A percentile compares a stretch with the other conserved stretches of the same genome.
phyloP scores from a whole-genome alignment of 2,329 filamentous ascomycete species.

The Penicillium sp. region DNA sequence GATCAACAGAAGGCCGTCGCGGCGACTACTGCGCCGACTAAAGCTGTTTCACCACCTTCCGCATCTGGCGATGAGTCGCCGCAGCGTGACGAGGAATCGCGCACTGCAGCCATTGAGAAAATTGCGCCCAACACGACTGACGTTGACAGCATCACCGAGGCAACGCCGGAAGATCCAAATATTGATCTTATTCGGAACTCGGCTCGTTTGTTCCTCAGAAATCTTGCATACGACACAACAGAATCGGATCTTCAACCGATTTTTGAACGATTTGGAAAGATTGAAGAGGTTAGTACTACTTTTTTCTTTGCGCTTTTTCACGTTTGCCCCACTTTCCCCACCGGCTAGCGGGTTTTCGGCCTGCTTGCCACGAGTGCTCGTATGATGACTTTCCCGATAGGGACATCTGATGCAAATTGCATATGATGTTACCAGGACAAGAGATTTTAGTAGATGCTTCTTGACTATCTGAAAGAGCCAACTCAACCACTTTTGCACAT shows the following conservation, averaged over 20 bases:
- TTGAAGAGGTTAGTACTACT: conserved; percentile 76
- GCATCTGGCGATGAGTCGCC: neutral
- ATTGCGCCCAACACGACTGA: conserved; percentile 9
- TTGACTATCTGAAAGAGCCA: conserved; percentile 71
- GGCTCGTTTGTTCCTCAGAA: conserved; percentile 80
- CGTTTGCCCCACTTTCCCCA: neutral
- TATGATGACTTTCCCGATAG: conserved; percentile 99
- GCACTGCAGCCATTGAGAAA: conserved; percentile 19
- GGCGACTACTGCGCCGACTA: conserved; percentile 6
- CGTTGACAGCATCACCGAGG: conserved; percentile 13
- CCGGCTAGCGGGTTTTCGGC: conserved; percentile 13
- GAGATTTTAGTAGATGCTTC: conserved; percentile 99
- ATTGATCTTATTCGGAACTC: conserved; percentile 67
- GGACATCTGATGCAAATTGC: conserved; percentile 95
- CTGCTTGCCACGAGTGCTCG: conserved; percentile 35
- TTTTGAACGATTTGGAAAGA: conserved; percentile 67
- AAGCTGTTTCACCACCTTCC: neutral
- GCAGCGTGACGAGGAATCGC: conserved; percentile 16
- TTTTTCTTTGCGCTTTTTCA: conserved; percentile 14
- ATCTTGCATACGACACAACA: conserved; percentile 75
- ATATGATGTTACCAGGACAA: conserved; percentile 87
- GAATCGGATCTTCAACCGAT: conserved; percentile 72
- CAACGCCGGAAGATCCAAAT: conserved; percentile 37
- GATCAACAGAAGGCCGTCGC: conserved; percentile 25
- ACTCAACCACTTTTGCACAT: conserved; percentile 21